Conservation (phyloP, 768 basidiomycete genomes). For the Russula lepida region DNA sequence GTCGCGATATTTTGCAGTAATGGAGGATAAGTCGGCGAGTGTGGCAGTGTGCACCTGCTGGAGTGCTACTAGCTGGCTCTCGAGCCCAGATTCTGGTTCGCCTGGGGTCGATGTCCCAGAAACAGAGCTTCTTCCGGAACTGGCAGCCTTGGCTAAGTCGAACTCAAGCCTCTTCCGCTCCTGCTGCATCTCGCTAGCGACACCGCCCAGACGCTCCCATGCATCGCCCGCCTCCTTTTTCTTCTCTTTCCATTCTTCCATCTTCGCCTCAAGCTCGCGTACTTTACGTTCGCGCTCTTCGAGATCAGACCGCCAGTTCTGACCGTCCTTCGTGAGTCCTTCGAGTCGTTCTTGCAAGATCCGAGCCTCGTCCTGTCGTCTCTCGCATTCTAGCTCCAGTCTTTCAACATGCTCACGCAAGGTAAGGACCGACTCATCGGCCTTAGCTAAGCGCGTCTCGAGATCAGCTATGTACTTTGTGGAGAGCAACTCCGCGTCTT, state of each 20-base stretch:
- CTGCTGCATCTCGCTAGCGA: slow-evolving; percentile 62
- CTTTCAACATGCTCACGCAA: slow-evolving; percentile 65
- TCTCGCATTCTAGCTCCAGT: slow-evolving; percentile 68
- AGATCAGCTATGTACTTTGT: slow-evolving; percentile 78
- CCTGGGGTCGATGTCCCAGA: slow-evolving; percentile 27
- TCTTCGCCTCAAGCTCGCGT: slow-evolving; percentile 65
- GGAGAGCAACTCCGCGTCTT: slow-evolving; percentile 65
- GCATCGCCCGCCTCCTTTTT: slow-evolving; percentile 60
- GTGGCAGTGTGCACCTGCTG: slow-evolving; percentile 78
- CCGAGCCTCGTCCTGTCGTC: slow-evolving; percentile 63
- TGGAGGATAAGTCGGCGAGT: slow-evolving; percentile 65
- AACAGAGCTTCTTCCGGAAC: slow-evolving; percentile 26
- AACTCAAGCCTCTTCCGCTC: slow-evolving; percentile 62
- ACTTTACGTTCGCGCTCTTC: slow-evolving; percentile 76
- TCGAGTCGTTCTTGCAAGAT: slow-evolving; percentile 65
- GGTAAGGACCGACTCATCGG: slow-evolving; percentile 66
- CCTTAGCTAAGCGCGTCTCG: slow-evolving; percentile 68
- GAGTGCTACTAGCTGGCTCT: slow-evolving; percentile 62
- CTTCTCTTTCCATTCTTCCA: slow-evolving; percentile 71
- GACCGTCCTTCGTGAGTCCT: slow-evolving; percentile 58
- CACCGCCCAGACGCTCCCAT: slow-evolving; percentile 52
- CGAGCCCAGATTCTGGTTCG: slow-evolving; percentile 34
- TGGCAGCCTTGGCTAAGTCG: slow-evolving; percentile 21
- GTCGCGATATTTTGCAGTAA: slow-evolving; percentile 79
- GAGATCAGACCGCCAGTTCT: slow-evolving; percentile 77